phyloP scores from a whole-genome alignment of 108 stramenopile genomes.

The Nitzschia putrida region DNA sequence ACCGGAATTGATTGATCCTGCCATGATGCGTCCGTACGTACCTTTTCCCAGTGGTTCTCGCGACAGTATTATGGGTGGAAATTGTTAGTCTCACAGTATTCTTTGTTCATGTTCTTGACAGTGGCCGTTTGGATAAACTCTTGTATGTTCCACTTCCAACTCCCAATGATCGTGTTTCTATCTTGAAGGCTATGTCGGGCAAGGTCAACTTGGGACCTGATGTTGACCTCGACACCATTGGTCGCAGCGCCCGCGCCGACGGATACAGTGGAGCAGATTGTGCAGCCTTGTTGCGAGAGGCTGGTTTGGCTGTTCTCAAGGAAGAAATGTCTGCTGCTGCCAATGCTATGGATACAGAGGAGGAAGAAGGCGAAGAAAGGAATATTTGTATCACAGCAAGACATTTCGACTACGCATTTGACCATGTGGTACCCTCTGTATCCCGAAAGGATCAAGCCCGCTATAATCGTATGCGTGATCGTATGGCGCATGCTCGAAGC shows the following conservation, averaged over 20 bases:
- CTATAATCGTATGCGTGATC: constrained; percentile 79
- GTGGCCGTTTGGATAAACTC: constrained; percentile 92
- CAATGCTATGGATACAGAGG: constrained; percentile 7
- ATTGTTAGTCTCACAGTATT: background rate
- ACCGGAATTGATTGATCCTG: constrained; percentile 93
- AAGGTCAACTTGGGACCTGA: constrained; percentile 62
- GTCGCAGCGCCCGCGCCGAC: constrained; percentile 63
- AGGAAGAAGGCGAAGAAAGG: constrained; percentile 4
- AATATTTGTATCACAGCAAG: constrained; percentile 53
- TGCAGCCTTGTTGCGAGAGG: constrained; percentile 85
- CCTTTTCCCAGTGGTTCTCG: too few species aligned
- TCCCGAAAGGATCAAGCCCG: constrained; percentile 81
- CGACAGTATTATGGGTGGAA: background rate
- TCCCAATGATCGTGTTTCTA: constrained; percentile 78
- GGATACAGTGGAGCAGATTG: constrained; percentile 92
- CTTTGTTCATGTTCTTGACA: constrained; percentile 16
- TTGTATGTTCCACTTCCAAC: constrained; percentile 93
- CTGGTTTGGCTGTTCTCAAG: constrained; percentile 84
- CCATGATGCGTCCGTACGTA: constrained; percentile 90
- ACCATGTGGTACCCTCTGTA: constrained; percentile 85
- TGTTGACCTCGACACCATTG: constrained; percentile 73
- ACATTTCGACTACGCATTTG: constrained; percentile 85
- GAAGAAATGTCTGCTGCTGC: constrained; percentile 36
- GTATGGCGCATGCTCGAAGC: constrained; percentile 79
- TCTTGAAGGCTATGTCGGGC: constrained; percentile 72